Percentiles rank a stretch among this genome's conserved stretches.
These are phyloP conservation scores for Calendula officinalis DNA, from an alignment of 129 eudicot genomes.

Conservation along the genomic window DNA sequence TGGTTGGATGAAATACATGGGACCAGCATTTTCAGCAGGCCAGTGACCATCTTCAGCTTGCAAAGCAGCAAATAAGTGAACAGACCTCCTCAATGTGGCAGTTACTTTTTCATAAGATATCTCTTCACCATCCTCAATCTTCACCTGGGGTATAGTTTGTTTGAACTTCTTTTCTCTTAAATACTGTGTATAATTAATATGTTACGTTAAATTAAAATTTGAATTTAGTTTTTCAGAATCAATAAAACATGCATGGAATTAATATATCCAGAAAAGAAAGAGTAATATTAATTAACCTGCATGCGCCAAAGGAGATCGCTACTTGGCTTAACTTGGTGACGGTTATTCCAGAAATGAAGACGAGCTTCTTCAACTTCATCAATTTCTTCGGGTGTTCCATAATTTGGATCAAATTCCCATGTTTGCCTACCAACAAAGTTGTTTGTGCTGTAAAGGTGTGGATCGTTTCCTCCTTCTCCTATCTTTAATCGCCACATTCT, in stretches of 20 bases:
- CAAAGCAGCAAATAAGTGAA: conserved; percentile 49
- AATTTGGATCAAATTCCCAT: conserved; percentile 50
- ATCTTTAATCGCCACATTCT: conserved; percentile 48
- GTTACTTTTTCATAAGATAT: conserved; percentile 50
- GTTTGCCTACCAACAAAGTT: conserved; percentile 44
- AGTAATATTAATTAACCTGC: conserved; percentile 42
- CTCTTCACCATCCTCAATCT: conserved; percentile 60
- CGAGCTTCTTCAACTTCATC: conserved; percentile 39
- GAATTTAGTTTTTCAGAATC: neutral
- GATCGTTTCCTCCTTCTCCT: conserved; percentile 34
- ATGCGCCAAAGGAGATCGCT: conserved; percentile 45
- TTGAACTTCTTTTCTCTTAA: conserved; percentile 56
- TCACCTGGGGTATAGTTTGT: conserved; percentile 53
- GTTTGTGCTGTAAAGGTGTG: conserved; percentile 39
- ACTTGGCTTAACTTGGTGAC: conserved; percentile 38
- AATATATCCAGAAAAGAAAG: neutral
- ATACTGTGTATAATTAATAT: conserved; percentile 39
- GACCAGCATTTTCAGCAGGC: conserved; percentile 85
- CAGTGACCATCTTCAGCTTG: conserved; percentile 76
- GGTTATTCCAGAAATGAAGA: conserved; percentile 35
- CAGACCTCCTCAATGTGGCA: conserved; percentile 45
- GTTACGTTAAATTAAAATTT: too few species aligned
- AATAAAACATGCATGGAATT: too few species aligned
- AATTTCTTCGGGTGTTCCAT: conserved; percentile 37
- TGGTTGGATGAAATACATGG: conserved; percentile 60